Conservation (phyloP, 768 basidiomycete species). For the Ramaria rubella region DNA sequence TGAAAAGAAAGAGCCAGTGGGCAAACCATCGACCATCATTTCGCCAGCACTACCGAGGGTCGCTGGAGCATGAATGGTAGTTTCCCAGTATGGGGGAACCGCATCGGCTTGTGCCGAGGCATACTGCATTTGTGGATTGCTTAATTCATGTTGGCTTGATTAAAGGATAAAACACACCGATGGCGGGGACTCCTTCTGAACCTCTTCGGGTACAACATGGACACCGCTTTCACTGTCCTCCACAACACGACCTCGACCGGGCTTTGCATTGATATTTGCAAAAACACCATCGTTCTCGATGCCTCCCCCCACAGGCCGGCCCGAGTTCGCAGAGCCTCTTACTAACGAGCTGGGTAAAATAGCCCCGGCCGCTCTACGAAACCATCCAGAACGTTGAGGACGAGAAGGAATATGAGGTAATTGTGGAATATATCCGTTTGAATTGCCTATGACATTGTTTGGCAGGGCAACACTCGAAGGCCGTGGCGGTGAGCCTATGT, state of each 20-base stretch:
- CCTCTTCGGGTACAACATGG: conserved; percentile 69
- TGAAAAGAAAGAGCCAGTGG: conserved; percentile 73
- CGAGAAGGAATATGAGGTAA: conserved; percentile 34
- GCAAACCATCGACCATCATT: conserved; percentile 90
- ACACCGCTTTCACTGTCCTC: conserved; percentile 22
- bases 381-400: conserved; percentile 35
- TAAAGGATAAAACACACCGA: conserved; percentile 28
- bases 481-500: conserved; percentile 62
- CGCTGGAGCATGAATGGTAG: conserved; percentile 81
- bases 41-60: conserved; percentile 58
- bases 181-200: conserved; percentile 77
- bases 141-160: not conserved
- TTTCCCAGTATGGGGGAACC: conserved; percentile 96
- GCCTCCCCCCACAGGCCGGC: conserved; percentile 54
- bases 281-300: conserved; percentile 91
- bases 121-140: conserved; percentile 36
- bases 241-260: conserved; percentile 24
- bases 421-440: conserved; percentile 57
- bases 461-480: conserved; percentile 52
- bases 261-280: conserved; percentile 89
- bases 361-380: conserved; percentile 51
- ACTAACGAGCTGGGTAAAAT: conserved; percentile 55
- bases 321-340: conserved; percentile 24
- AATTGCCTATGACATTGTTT: conserved; percentile 59
- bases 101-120: conserved; percentile 81